Percentiles rank a stretch among this genome's conserved stretches.
These are phyloP conservation scores for Suillus decipiens DNA, from an alignment of 768 basidiomycete genomes.

Conservation along the genomic window DNA sequence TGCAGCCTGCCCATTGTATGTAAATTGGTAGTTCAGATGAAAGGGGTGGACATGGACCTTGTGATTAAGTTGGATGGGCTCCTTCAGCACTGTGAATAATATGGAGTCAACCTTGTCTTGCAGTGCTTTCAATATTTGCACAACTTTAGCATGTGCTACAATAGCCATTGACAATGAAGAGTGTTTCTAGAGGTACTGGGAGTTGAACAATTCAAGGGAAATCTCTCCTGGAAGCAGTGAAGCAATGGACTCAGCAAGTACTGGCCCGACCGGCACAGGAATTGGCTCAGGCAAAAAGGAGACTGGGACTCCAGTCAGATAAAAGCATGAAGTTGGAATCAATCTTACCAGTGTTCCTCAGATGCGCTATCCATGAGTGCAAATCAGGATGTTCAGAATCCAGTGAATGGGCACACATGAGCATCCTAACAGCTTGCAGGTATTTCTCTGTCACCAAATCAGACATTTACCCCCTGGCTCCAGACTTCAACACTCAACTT, in stretches of 20 bases:
- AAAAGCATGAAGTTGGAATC: slow-evolving; percentile 4
- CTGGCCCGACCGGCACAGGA: slow-evolving; percentile 47
- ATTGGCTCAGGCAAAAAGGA: slow-evolving; percentile 44
- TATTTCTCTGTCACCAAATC: slow-evolving; percentile 60
- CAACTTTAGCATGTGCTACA: slow-evolving; percentile 64
- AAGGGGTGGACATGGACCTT: slow-evolving; percentile 39
- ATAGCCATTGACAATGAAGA: slow-evolving; percentile 51
- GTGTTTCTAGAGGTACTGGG: slow-evolving; percentile 72
- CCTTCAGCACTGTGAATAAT: slow-evolving; percentile 49
- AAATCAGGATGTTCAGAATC: slow-evolving; percentile 63
- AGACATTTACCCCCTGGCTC: slow-evolving; percentile 1
- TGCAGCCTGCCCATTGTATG: slow-evolving; percentile 46
- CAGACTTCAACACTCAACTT: slow-evolving; percentile 30
- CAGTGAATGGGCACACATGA: slow-evolving; percentile 56
- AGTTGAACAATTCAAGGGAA: slow-evolving; percentile 67
- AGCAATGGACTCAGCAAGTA: slow-evolving; percentile 49
- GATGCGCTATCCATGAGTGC: slow-evolving; percentile 69
- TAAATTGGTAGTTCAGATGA: neutral
- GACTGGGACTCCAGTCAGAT: slow-evolving; percentile 35
- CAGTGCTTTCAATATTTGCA: slow-evolving; percentile 46
- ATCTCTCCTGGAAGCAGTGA: slow-evolving; percentile 58
- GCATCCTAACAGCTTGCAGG: slow-evolving; percentile 73
- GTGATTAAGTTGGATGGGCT: slow-evolving; percentile 46
- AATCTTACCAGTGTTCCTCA: slow-evolving; percentile 54
- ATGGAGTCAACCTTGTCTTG: slow-evolving; percentile 61